These are phyloP conservation scores for Hylodesmum podocarpum DNA, from an alignment of 306 rosid genomes.

Conservation along the genomic window DNA sequence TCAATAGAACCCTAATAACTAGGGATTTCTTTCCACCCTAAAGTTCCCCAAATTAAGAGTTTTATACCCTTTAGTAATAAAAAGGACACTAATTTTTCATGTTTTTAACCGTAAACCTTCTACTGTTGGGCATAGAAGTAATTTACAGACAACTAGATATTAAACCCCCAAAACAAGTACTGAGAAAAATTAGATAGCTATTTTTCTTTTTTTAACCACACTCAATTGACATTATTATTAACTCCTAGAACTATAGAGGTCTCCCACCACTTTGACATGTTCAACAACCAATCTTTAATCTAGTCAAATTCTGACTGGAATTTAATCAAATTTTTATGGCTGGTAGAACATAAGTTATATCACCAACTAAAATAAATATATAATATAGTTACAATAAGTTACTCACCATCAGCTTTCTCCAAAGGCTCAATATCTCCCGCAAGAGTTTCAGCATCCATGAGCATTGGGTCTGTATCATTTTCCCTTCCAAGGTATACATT, in stretches of 20 bases:
- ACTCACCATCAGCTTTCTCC: slow-evolving; percentile 60
- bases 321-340: neutral
- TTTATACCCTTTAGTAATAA: neutral
- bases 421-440: slow-evolving; percentile 40
- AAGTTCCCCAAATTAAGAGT: neutral
- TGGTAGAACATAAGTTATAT: slow-evolving; percentile 13
- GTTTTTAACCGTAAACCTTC: neutral
- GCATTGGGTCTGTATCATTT: slow-evolving; percentile 36
- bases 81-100: neutral
- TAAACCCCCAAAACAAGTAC: neutral
- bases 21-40: neutral
- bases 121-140: neutral
- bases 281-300: neutral
- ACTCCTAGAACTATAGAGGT: neutral
- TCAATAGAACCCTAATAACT: neutral
- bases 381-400: slow-evolving; percentile 22
- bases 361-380: neutral
- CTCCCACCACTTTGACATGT: slow-evolving; percentile 6
- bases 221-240: neutral
- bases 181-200: neutral
- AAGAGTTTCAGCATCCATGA: slow-evolving; percentile 34
- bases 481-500: slow-evolving; percentile 22
- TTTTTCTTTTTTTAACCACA: neutral
- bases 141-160: neutral
- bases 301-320: neutral